Evolutionary conservation across 345 rosid genomes (phyloP).

Genomic region (Odontarrhena argentea): DNA sequence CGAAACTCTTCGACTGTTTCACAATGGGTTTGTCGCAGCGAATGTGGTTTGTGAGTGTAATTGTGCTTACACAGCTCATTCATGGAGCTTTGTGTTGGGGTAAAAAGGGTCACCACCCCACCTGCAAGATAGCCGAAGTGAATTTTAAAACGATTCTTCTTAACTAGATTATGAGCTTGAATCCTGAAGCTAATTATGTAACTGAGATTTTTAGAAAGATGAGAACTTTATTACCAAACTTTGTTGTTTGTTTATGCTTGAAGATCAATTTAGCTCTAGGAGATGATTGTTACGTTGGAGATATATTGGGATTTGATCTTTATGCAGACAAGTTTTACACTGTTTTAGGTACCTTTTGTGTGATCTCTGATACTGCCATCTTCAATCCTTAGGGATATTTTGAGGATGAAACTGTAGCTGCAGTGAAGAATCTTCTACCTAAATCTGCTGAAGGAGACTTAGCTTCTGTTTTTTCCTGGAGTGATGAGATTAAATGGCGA

Average conservation of each 20-base stretch:
- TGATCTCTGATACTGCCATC: slow-evolving; percentile 20
- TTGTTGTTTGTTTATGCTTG: not conserved
- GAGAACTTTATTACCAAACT: not conserved
- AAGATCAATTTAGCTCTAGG: slow-evolving; percentile 19
- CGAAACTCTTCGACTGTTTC: not conserved
- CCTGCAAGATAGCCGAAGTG: slow-evolving; percentile 86
- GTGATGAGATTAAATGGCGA: slow-evolving; percentile 64
- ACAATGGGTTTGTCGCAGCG: slow-evolving; percentile 41
- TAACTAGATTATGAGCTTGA: slow-evolving; percentile 8
- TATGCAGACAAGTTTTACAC: not conserved
- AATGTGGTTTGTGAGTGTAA: slow-evolving; percentile 43
- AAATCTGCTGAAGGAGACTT: slow-evolving; percentile 80
- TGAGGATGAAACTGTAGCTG: slow-evolving; percentile 63
- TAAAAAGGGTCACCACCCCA: slow-evolving; percentile 73
- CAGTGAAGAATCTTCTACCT: slow-evolving; percentile 70
- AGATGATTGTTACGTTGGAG: slow-evolving; percentile 3
- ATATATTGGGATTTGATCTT: not conserved
- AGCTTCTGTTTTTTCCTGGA: slow-evolving; percentile 88
- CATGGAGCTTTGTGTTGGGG: slow-evolving; percentile 75
- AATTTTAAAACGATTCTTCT: not conserved
- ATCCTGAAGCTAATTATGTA: not conserved
- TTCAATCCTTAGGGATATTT: slow-evolving; percentile 56
- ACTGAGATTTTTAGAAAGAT: not conserved
- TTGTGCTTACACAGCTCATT: slow-evolving; percentile 56
- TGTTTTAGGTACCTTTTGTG: not conserved